Evolutionary conservation across 2,329 filamentous ascomycete genomes (phyloP).

Genomic region (Aspergillus flavus): DNA sequence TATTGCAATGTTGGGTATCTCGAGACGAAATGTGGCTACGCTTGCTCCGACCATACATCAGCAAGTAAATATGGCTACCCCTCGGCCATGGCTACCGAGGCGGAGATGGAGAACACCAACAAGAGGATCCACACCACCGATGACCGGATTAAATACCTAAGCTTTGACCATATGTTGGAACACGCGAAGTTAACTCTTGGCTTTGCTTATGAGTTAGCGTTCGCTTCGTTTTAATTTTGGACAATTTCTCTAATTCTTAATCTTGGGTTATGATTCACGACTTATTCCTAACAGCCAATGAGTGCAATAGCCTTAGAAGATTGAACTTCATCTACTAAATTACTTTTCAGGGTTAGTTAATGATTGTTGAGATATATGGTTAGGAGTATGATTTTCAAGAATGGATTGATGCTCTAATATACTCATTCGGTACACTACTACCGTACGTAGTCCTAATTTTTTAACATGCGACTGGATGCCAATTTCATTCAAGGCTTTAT

Average conservation of each 20-base stretch:
- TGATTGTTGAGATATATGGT: background rate
- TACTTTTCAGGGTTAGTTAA: background rate
- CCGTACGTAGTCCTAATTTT: background rate
- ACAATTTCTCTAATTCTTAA: background rate
- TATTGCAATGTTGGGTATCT: slow-evolving; percentile 90
- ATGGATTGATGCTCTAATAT: background rate
- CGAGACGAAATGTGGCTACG: slow-evolving; percentile 86
- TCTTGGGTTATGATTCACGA: background rate
- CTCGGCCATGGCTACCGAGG: slow-evolving; percentile 66
- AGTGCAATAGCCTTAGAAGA: background rate
- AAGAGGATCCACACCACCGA: slow-evolving; percentile 73
- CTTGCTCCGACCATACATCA: slow-evolving; percentile 72
- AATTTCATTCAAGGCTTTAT: background rate
- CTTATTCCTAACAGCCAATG: background rate
- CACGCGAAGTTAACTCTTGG: slow-evolving; percentile 83
- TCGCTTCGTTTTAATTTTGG: slow-evolving; percentile 64
- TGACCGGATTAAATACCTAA: slow-evolving; percentile 71
- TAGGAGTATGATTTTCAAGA: background rate
- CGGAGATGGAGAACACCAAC: slow-evolving; percentile 62
- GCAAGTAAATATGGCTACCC: slow-evolving; percentile 68
- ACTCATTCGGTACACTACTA: background rate
- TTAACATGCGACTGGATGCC: background rate
- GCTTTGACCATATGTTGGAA: slow-evolving; percentile 89
- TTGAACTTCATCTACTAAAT: background rate
- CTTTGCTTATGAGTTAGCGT: slow-evolving; percentile 81